phyloP scores from a whole-genome alignment of 345 rosid species.

The Moringa oleifera region DNA sequence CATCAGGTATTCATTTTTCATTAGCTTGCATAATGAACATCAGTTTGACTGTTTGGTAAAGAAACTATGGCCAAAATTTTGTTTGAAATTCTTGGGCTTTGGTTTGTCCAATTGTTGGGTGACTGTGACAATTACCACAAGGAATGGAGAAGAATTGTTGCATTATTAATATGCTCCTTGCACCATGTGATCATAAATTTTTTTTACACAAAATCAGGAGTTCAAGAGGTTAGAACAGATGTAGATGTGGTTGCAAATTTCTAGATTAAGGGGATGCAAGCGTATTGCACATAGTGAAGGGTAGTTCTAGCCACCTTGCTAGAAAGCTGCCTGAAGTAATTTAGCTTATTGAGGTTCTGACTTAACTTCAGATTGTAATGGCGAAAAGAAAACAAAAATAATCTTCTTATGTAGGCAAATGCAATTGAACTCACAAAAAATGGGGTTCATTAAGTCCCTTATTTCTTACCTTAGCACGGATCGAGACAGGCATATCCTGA shows the following conservation, averaged over 20 bases:
- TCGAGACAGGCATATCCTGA: constrained; percentile 81
- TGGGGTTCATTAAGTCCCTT: not conserved
- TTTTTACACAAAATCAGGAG: not conserved
- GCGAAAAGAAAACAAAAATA: too few relatives aligned
- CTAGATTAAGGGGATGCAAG: not conserved
- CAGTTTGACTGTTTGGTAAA: too few relatives aligned
- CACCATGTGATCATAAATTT: not conserved
- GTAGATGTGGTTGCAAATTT: not conserved
- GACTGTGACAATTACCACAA: not conserved
- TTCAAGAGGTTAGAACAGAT: not conserved
- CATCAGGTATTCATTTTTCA: too few relatives aligned
- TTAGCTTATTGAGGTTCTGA: not conserved
- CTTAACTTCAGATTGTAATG: not conserved
- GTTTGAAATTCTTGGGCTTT: not conserved
- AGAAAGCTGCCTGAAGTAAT: not conserved
- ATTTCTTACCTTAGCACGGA: constrained; percentile 74
- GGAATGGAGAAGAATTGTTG: not conserved
- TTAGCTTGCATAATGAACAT: too few relatives aligned
- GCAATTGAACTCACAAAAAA: not conserved
- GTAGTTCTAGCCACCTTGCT: too few relatives aligned
- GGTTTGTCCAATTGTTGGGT: not conserved
- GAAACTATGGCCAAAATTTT: too few relatives aligned
- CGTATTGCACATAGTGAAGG: not conserved
- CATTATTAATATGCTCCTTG: not conserved
- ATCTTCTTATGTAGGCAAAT: not conserved